Base-by-base conservation (phyloP, 2,329 filamentous ascomycete genomes). In the Peltaster fructicola region DNA sequence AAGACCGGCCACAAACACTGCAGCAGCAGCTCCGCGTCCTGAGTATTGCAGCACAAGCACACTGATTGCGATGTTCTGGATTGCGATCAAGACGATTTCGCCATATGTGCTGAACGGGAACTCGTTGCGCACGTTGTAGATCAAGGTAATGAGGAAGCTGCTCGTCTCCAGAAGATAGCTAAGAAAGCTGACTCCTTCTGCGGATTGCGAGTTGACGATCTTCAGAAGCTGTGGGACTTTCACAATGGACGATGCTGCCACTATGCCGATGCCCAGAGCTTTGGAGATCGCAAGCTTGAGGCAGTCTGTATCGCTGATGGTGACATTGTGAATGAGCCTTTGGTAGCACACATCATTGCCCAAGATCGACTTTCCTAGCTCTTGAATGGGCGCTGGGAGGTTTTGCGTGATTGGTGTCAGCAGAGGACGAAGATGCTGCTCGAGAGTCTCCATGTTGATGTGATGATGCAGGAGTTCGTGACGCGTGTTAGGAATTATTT, bases 181-280 rank as follows among this genome's bases (percentile, higher is more conserved):
- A 21, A 91, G 65, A 56, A 95, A 91, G 23, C 73, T 81, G 33
- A 98, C 67, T 40, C 88, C 88, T 21, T 70, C 68, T 14, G 82
- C 72, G 24, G 81, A 92, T 43, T 72, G 68, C 23, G 80, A 82
- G 45, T 64, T 63, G 44, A 88, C 55, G 25, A 98, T 72, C 61
- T 98, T 98, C 51, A 93, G 53, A 48, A 98, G 85, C 61, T 98
- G 88, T 0, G 88, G 88, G 14, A 98, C 72, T 59, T 98, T 98
- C 60, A 98, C 84, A 41, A 95, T 71, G 27, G 79, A 73, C 14
- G 78, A 84, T 26, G 82, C 81, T 38, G 67, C 75, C 47, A 98
- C 82, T 55, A 98, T 98, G 50, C 73, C 88, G 40, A 95, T 74
- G 29, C 88, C 85, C 9, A 98, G 72, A 3, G 66, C 81, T 59